Conservation (phyloP, 352 stramenopile genomes). For the Phytophthora meadii region DNA sequence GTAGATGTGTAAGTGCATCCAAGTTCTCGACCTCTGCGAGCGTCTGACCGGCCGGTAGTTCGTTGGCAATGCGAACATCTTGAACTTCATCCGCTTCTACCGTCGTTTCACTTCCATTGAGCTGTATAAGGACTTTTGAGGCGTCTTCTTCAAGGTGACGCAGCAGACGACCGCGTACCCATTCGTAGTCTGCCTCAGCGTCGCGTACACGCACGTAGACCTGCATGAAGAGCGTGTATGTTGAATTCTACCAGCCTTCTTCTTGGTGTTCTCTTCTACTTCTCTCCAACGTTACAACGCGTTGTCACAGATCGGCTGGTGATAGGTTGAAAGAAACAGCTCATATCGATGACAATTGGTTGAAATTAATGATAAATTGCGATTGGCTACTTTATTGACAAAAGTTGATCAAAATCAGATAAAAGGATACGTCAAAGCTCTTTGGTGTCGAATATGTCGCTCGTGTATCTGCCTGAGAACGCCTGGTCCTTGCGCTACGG, state of each 20-base stretch:
- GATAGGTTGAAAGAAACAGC: slow-evolving; percentile 7
- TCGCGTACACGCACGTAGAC: slow-evolving; percentile 66
- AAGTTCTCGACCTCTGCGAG: slow-evolving; percentile 75
- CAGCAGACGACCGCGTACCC: slow-evolving; percentile 50
- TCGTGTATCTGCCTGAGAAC: slow-evolving; percentile 77
- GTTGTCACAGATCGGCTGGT: slow-evolving; percentile 28
- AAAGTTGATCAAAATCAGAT: slow-evolving; percentile 15
- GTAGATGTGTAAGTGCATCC: slow-evolving; percentile 75
- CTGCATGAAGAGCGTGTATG: slow-evolving; percentile 37
- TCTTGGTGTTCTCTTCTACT: slow-evolving; percentile 28
- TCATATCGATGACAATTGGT: background rate
- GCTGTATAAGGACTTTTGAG: slow-evolving; percentile 47
- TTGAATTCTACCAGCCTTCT: slow-evolving; percentile 17
- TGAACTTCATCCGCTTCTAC: slow-evolving; percentile 51
- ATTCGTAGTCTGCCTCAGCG: slow-evolving; percentile 46
- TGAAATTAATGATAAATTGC: slow-evolving; percentile 5
- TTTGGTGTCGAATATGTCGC: slow-evolving; percentile 51
- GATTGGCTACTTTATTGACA: slow-evolving; percentile 10
- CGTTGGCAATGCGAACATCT: slow-evolving; percentile 67
- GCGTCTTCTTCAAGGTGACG: slow-evolving; percentile 39
- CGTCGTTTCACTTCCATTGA: slow-evolving; percentile 45
- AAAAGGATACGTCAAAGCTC: background rate
- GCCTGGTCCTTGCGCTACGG: slow-evolving; percentile 78
- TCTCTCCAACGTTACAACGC: slow-evolving; percentile 23
- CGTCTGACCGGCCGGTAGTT: slow-evolving; percentile 36